phyloP scores from a whole-genome alignment of 2,329 filamentous ascomycete species.

The Cladosporium sp. region DNA sequence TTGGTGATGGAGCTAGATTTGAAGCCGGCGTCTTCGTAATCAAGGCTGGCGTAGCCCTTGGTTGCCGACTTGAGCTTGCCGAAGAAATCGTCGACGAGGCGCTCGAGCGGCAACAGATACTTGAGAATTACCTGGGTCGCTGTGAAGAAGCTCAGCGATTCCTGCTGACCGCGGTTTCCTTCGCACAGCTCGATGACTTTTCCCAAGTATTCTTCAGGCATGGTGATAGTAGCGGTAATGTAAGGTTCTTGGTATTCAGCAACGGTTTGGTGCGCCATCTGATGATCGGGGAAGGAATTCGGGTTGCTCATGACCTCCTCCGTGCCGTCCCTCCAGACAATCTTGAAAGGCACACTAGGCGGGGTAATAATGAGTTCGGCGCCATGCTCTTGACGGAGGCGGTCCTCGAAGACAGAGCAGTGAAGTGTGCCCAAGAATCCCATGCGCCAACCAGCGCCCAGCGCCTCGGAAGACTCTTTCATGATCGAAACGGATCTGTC shows the following conservation, averaged over 20 bases:
- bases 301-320: conserved; percentile 82
- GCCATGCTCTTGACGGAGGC: conserved; percentile 88
- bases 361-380: conserved; percentile 95
- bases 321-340: conserved; percentile 72
- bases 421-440: conserved; percentile 96
- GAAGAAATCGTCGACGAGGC: conserved; percentile 95
- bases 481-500: conserved; percentile 91
- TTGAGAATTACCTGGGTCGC: conserved; percentile 89
- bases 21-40: conserved; percentile 96
- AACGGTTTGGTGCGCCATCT: conserved; percentile 52
- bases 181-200: conserved; percentile 95
- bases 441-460: conserved; percentile 89
- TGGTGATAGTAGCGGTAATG: conserved; percentile 78
- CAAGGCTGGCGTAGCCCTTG: conserved; percentile 91
- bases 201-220: conserved; percentile 91
- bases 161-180: conserved; percentile 79
- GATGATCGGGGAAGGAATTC: conserved; percentile 77
- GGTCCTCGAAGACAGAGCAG: conserved; percentile 98
- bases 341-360: conserved; percentile 87
- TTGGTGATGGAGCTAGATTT: conserved; percentile 76
- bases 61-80: conserved; percentile 91
- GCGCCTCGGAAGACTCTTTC: conserved; percentile 89
- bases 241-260: conserved; percentile 67
- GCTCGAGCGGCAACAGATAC: conserved; percentile 82
- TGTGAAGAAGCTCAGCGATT: conserved; percentile 86